A percentile compares a stretch with the other conserved stretches of the same genome.
These are phyloP conservation scores for Babesia caballi DNA, from an alignment of 169 alveolate genomes.

Conservation along the genomic window DNA sequence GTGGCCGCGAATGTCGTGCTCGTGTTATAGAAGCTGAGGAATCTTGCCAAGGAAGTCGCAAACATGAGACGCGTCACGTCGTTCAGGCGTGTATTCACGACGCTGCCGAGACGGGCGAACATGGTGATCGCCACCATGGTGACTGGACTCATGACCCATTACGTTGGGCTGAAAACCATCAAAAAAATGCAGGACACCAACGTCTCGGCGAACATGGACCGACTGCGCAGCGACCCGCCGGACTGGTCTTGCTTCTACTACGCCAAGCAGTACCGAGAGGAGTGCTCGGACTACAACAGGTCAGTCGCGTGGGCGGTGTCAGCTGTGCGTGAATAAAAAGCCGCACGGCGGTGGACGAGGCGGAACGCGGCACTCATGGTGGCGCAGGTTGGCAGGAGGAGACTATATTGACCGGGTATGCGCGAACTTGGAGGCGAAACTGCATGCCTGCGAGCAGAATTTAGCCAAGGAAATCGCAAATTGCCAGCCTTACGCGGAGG, in stretches of 20 bases:
- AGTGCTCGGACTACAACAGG: constrained; percentile 60
- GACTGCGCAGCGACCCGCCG: neutral
- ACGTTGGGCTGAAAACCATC: constrained; percentile 13
- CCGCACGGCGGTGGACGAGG: neutral
- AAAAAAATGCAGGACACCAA: constrained; percentile 8
- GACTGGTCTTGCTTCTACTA: constrained; percentile 73
- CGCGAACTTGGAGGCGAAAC: constrained; percentile 41
- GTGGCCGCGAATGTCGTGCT: neutral
- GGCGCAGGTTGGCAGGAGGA: constrained; percentile 47
- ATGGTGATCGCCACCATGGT: constrained; percentile 19
- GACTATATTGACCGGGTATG: constrained; percentile 58
- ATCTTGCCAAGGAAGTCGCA: neutral
- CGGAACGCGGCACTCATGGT: neutral
- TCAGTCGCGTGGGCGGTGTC: neutral
- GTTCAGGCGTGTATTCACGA: constrained; percentile 18
- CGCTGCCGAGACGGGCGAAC: constrained; percentile 10
- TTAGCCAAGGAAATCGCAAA: constrained; percentile 50
- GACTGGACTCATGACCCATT: constrained; percentile 20
- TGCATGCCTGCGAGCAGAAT: constrained; percentile 53
- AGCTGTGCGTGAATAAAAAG: neutral
- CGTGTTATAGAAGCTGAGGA: neutral
- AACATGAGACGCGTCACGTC: constrained; percentile 7
- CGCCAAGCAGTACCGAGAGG: constrained; percentile 75
- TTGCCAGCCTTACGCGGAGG: constrained; percentile 35
- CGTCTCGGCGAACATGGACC: constrained; percentile 21